Evolutionary conservation across 2,329 filamentous ascomycete genomes (phyloP).

Genomic region (Ophiostoma montium): DNA sequence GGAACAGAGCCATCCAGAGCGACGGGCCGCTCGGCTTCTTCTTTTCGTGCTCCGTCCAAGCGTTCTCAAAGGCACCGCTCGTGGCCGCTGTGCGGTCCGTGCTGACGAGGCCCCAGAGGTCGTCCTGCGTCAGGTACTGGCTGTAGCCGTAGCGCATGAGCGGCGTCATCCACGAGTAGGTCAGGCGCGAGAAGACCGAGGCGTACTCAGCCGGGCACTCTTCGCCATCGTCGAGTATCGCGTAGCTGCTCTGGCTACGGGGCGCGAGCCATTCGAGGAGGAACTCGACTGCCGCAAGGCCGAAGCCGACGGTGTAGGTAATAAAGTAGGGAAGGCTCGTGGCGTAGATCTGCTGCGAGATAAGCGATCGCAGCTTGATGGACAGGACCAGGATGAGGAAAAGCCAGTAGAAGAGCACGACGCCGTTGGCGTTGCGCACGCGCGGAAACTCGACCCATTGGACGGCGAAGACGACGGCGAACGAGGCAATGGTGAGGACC

Average conservation of each 20-base stretch:
- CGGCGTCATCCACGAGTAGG: slow-evolving; percentile 97
- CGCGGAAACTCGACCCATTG: slow-evolving; percentile 82
- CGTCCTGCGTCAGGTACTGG: slow-evolving; percentile 81
- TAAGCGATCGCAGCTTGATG: slow-evolving; percentile 74
- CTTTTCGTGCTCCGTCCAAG: slow-evolving; percentile 66
- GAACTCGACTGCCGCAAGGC: slow-evolving; percentile 56
- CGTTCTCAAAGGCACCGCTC: slow-evolving; percentile 51
- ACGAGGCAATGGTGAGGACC: slow-evolving; percentile 53
- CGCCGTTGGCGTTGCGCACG: slow-evolving; percentile 70
- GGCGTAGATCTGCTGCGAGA: slow-evolving; percentile 60
- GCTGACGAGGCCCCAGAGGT: slow-evolving; percentile 82
- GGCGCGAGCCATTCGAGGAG: slow-evolving; percentile 74
- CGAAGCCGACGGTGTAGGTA: slow-evolving; percentile 58
- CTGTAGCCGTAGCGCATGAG: slow-evolving; percentile 94
- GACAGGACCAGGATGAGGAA: slow-evolving; percentile 64
- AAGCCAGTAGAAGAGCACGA: slow-evolving; percentile 86
- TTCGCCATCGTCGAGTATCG: slow-evolving; percentile 43
- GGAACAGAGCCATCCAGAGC: slow-evolving; percentile 74
- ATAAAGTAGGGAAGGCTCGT: slow-evolving; percentile 61
- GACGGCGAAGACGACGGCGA: slow-evolving; percentile 59
- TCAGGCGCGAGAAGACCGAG: slow-evolving; percentile 82
- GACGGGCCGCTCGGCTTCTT: slow-evolving; percentile 51
- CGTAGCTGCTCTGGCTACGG: slow-evolving; percentile 48
- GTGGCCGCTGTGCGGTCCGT: slow-evolving; percentile 67
- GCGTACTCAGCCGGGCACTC: slow-evolving; percentile 76